Evolutionary conservation across 306 rosid genomes (phyloP).

Genomic region (Begonia peltatifolia): DNA sequence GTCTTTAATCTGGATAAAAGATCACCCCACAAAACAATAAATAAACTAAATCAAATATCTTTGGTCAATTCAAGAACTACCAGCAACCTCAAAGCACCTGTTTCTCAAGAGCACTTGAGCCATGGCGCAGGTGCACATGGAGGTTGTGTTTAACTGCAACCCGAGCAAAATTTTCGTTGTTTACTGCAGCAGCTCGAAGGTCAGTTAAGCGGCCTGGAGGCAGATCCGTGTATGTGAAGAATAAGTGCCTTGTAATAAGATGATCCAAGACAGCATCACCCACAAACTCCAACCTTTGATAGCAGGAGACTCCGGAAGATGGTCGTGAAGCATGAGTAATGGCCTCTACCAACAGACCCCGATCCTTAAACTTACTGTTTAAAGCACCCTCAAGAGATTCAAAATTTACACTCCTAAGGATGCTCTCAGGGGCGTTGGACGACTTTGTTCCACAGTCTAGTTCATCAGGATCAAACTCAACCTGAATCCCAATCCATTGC

Average conservation of each 20-base stretch:
- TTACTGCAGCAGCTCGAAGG: slow-evolving; percentile 98
- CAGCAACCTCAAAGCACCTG: slow-evolving; percentile 36
- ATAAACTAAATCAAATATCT: not conserved
- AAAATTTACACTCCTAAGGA: slow-evolving; percentile 66
- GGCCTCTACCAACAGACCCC: slow-evolving; percentile 77
- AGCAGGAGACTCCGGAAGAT: slow-evolving; percentile 94
- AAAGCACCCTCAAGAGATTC: slow-evolving; percentile 66
- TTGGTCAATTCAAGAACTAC: slow-evolving; percentile 5
- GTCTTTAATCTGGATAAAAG: slow-evolving; percentile 61
- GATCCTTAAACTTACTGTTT: slow-evolving; percentile 50
- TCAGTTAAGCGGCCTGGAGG: slow-evolving; percentile 98
- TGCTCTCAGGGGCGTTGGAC: slow-evolving; percentile 52
- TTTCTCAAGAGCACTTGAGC: slow-evolving; percentile 85
- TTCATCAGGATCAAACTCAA: slow-evolving; percentile 71
- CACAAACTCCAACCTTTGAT: slow-evolving; percentile 95
- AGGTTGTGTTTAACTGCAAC: slow-evolving; percentile 86
- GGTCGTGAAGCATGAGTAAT: slow-evolving; percentile 98
- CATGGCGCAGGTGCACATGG: slow-evolving; percentile 88
- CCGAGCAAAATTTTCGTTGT: slow-evolving; percentile 97
- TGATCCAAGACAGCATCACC: slow-evolving; percentile 97
- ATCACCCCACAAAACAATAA: slow-evolving; percentile 1
- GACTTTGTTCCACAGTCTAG: slow-evolving; percentile 38
- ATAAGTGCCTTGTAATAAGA: slow-evolving; percentile 87
- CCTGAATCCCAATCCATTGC: slow-evolving; percentile 93
- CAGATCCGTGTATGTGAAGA: slow-evolving; percentile 81